Evolutionary conservation across 345 rosid genomes (phyloP), one percentile per base, ranked within the genome.

Genomic region (Brassica juncea): DNA sequence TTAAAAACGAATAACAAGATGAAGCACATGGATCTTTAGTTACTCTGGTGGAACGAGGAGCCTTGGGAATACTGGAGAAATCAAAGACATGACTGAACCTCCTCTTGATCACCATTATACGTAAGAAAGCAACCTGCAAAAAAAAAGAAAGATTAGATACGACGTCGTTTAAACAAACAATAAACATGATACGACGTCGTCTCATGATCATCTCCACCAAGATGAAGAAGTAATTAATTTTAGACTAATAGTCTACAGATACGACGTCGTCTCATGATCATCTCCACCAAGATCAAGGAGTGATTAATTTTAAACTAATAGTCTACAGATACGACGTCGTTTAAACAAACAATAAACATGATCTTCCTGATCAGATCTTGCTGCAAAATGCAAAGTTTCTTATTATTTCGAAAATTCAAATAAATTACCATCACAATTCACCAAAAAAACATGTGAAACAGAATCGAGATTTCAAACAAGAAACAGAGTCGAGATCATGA

Each of bases 41-140:
- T 84, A 95, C 99, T 85, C 97, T 89, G 44, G 81, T 80, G 5
- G 99, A 95, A 77, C 99, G 93, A 66, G 97, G 98, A 80, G 88
- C 94, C 67, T 85, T 88, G 34, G 99, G 98, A 75, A 95, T 72
- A 16, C 68, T 75, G 2, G 86, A 84, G 75, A 91, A 80, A 39
- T 77, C 82, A 86, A 93, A 90, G 61, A 88, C 89, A 78, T 83
- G 73, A 68, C 78, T 82, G 66, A 88, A 81, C 80, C 82, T 90
- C 90, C 88, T 90, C 83, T 88, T 93, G 75, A 81, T 65, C 89
- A 90, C 95, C 99, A 95, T 93, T 77, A 83, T 47, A 60, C 87
- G 84, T 75, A 78, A 19, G 70, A 76, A 77, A 77, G 76, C 72
- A 82, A 81, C 28, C 28, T 27, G 28, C 28, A 27, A 27, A 27